Evolutionary conservation across 1,284 basidiomycete genomes (phyloP), one percentile per base, ranked within the genome.

Genomic region (Schizopora paradoxa): DNA sequence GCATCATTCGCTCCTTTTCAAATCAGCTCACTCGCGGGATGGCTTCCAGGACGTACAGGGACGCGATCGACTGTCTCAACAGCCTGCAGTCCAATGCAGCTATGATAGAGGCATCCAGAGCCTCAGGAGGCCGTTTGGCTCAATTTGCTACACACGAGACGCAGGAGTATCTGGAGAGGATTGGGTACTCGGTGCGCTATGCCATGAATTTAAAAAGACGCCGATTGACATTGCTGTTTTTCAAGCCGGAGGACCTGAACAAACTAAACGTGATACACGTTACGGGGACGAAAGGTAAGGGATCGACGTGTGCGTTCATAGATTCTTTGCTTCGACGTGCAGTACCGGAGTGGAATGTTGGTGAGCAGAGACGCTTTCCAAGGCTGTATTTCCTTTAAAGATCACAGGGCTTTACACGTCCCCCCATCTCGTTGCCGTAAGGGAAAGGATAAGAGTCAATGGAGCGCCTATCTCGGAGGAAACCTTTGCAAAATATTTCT

Each of bases 221-320:
- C 11, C 23, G n/a, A 41, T 46, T 48, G 43, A 32, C 49, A 43
- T 43, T 40, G 41, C 51, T 33, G 47, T 41, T 26, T 39, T 35
- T 34, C 47, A 60, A 91, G 91, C 79, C 88, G 21, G 68, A 77
- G 43, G 85, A 94, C 56, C 72, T 99, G 43, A 94, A 99, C 63
- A 67, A 68, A 38, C 73, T 99, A 52, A 96, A 98, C 64, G 91
- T 94, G 45, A 79, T 99, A 26, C 96, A 99, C 68, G 85, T 99
- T 58, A 95, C 96, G 10, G 96, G 96, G 2, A 99, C 96, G 4
- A 99, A 99, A 67, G 96, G 96, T 36, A 99, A 99, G 64, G 96
- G 96, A 2, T 98, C 93, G 2, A 96, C 96, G 0, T 91, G 89
- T 48, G 95, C 96, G 2, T 99, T 99, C 58, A 77, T 79, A 2